These are phyloP conservation scores for Fusarium buxicola DNA, from an alignment of 2,329 filamentous ascomycete genomes.

Conservation along the genomic window DNA sequence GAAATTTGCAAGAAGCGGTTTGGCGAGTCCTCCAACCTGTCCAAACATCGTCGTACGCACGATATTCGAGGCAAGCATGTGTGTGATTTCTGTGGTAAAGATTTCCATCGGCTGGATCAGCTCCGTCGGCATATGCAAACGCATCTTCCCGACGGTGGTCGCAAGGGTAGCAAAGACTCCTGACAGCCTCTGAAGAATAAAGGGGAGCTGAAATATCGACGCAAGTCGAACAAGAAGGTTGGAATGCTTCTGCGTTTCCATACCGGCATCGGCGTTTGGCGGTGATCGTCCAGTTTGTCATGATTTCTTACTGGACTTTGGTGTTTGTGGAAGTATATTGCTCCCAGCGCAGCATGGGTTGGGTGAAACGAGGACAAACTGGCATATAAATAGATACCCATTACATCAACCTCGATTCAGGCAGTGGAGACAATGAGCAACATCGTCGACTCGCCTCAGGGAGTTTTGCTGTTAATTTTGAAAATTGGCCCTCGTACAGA, in stretches of 20 bases:
- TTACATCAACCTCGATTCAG: neutral
- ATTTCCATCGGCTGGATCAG: constrained; percentile 71
- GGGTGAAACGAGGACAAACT: constrained; percentile 18
- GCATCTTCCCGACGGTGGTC: constrained; percentile 45
- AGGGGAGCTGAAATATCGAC: neutral
- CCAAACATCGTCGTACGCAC: constrained; percentile 74
- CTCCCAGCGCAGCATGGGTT: constrained; percentile 14
- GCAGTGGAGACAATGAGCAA: neutral
- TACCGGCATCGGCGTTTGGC: constrained; percentile 25
- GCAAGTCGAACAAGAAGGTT: neutral
- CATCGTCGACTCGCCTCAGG: neutral
- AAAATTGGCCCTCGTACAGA: too few species aligned
- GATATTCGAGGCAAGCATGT: constrained; percentile 62
- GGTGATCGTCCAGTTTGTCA: constrained; percentile 12
- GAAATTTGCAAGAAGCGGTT: constrained; percentile 69
- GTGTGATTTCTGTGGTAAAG: constrained; percentile 66
- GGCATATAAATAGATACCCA: constrained; percentile 37
- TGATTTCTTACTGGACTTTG: constrained; percentile 10
- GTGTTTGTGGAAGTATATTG: constrained; percentile 25
- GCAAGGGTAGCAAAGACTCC: constrained; percentile 34
- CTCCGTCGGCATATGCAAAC: constrained; percentile 64
- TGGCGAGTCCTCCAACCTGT: constrained; percentile 73
- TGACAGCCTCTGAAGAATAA: constrained; percentile 5
- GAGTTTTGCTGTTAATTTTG: neutral
- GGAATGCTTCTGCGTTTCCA: constrained; percentile 17